phyloP scores from a whole-genome alignment of 1,139 yeast genomes.

The Yamadazyma diospyri region DNA sequence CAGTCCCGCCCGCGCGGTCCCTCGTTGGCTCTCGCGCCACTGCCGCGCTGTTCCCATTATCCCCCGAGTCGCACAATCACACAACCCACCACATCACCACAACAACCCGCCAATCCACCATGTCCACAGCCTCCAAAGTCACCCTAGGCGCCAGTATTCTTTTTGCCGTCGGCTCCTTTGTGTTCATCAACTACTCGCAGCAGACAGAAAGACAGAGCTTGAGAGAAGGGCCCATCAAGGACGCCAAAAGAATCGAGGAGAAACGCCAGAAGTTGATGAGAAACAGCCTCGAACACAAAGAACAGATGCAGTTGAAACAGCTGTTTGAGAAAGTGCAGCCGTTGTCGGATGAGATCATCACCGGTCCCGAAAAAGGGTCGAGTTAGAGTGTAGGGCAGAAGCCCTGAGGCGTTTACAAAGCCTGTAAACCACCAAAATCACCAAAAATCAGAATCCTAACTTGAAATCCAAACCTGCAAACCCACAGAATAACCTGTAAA shows the following conservation, averaged over 20 bases:
- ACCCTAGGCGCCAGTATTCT: conserved; percentile 61
- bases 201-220: conserved; percentile 63
- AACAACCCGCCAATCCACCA: no score
- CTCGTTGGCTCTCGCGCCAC: no score
- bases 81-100: no score
- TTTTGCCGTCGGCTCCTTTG: conserved; percentile 55
- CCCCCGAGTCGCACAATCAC: no score
- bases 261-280: conserved; percentile 44
- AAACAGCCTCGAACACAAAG: conserved; percentile 71
- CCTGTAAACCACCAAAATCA: no score
- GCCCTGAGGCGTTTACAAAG: no score
- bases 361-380: conserved; percentile 1
- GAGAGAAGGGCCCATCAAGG: conserved; percentile 78
- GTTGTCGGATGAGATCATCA: conserved; percentile 24
- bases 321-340: conserved; percentile 68
- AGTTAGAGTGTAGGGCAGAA: not conserved
- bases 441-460: no score
- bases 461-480: no score
- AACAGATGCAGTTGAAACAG: conserved; percentile 64
- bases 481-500: no score
- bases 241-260: conserved; percentile 57
- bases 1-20: no score
- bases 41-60: no score
- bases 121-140: conserved; percentile 72
- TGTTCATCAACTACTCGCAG: conserved; percentile 68